Evolutionary conservation across 108 stramenopile species (phyloP), one percentile per base, ranked within the genome.

Genomic region (Fragilariopsis cylindrus): DNA sequence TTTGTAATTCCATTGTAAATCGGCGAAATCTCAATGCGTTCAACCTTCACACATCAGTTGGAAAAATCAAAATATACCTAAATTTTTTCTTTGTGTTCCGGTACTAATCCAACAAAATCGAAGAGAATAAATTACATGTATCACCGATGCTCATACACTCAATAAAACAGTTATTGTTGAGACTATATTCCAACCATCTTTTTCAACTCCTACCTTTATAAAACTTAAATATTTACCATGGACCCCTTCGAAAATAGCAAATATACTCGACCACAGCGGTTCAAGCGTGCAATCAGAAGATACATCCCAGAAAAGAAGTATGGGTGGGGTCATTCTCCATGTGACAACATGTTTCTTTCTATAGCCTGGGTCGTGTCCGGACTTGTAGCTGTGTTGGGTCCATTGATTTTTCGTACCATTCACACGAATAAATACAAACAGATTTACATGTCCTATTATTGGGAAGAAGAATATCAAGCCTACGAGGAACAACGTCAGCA

Each of bases 381-480:
- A 7, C 18, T 85, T 50, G 19, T 82, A 49, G 75, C 81, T 53
- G 55, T 85, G 46, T 76, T 85, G 67, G 53, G 76, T 49, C 87
- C 87, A 30, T 58, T 82, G n/a, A 46, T 71, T 53, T 77, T 76
- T 44, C 81, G 82, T 74, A 63, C 70, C 45, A 52, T 41, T 44
- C 77, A 83, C 56, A 81, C 71, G 70, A 75, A 76, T 50, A 41
- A 66, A 39, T 85, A 68, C 55, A 43, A 65, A 56, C 47, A 68
- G 16, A 63, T 67, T 16, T 64, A 62, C 13, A 76, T 84, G 63
- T 12, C 65, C n/a, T 75, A 82, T 42, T 71, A 58, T 40, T 70
- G 78, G 76, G 70, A 85, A 47, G 49, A 85, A 43, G 68, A 78
- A 48, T 69, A 88, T 52, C 69, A 85, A 58, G 30, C 53, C 2